Conservation (phyloP, 2,329 filamentous ascomycete species). For the Trichocomaceae sp. region DNA sequence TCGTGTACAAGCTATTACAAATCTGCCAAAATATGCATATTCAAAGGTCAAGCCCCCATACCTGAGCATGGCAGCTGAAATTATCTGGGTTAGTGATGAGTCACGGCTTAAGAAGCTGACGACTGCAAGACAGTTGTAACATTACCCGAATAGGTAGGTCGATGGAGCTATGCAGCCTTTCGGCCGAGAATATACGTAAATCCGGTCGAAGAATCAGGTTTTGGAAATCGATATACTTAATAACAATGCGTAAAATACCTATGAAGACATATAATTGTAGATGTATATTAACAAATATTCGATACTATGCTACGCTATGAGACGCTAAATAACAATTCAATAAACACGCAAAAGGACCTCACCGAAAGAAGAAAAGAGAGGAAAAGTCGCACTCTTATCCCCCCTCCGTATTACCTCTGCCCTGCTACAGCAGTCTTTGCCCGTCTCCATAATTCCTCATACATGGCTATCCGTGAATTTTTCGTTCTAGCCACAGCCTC, state of each 20-base stretch:
- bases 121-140: too few species aligned
- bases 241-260: not conserved
- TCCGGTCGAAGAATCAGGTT: too few species aligned
- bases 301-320: not conserved
- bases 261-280: not conserved
- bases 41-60: too few species aligned
- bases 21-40: too few species aligned
- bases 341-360: not conserved
- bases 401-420: not conserved
- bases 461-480: conserved; percentile 34
- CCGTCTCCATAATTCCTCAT: conserved; percentile 29
- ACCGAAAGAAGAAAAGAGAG: not conserved
- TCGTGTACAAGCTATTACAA: too few species aligned
- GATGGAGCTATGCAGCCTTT: too few species aligned
- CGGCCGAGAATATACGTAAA: too few species aligned
- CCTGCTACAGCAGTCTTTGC: conserved; percentile 6
- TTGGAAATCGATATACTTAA: too few species aligned
- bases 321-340: not conserved
- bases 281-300: not conserved
- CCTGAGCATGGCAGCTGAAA: too few species aligned
- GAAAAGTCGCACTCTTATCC: not conserved
- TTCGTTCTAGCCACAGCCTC: conserved; percentile 53
- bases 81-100: too few species aligned
- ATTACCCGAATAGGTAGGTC: too few species aligned
- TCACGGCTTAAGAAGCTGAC: too few species aligned